Evolutionary conservation across 2,329 filamentous ascomycete species (phyloP).

Genomic region (Clonostachys sp.): DNA sequence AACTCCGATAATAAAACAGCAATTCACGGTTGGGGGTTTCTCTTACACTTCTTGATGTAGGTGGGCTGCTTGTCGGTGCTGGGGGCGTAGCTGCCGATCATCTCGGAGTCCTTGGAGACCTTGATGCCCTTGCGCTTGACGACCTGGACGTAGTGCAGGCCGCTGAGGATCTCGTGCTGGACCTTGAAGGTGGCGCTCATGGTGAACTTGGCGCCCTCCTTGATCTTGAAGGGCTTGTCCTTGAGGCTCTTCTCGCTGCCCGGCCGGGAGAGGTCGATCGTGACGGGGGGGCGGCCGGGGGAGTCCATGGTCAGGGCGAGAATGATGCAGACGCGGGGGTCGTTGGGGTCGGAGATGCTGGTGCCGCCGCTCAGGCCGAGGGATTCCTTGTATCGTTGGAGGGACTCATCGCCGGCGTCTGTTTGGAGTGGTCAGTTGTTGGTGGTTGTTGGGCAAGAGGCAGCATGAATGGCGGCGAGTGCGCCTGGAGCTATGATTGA

Average conservation of each 20-base stretch:
- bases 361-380: constrained; percentile 77
- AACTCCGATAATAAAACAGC: background rate
- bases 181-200: constrained; percentile 96
- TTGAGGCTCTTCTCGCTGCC: constrained; percentile 76
- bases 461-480: no score
- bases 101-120: constrained; percentile 92
- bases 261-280: constrained; percentile 76
- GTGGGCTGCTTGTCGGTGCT: constrained; percentile 82
- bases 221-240: constrained; percentile 93
- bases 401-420: constrained; percentile 80
- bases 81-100: constrained; percentile 95
- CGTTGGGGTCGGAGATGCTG: constrained; percentile 70
- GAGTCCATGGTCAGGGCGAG: constrained; percentile 85
- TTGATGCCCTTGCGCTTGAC: constrained; percentile 86
- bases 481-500: no score
- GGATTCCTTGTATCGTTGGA: constrained; percentile 96
- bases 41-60: constrained; percentile 90
- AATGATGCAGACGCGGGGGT: constrained; percentile 90
- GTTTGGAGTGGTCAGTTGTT: constrained; percentile 1
- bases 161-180: constrained; percentile 92
- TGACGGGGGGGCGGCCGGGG: constrained; percentile 76
- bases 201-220: constrained; percentile 89
- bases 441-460: background rate
- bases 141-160: constrained; percentile 91
- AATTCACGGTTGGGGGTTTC: background rate